Evolutionary conservation across 2,329 filamentous ascomycete genomes (phyloP), one percentile per base, ranked within the genome.

Genomic region (Trichoderma harzianum): DNA sequence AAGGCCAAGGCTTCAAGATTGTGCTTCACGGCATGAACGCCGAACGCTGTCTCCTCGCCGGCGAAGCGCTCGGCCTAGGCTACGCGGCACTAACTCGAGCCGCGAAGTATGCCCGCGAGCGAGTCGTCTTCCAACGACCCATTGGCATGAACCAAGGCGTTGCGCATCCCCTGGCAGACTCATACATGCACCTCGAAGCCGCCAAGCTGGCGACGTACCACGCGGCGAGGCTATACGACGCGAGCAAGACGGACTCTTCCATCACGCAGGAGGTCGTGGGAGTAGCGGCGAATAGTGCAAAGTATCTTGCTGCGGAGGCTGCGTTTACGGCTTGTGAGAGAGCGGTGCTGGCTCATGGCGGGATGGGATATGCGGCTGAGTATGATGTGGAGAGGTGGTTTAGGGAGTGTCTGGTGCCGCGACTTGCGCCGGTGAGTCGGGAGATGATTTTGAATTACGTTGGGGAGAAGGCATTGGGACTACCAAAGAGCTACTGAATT

Each of bases 11-110:
- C 0, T 97, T 97, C 85, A 91, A 90, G 76, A 91, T 94, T 70
- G 88, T 94, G 67, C 86, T 94, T 28, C 91, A 93, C 76, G 92
- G 92, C 2, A 93, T 94, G 91, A 94, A 94, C 74, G 92, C 92
- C 0, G 92, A 94, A 79, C 85, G 92, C 3, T 93, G 92, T 77
- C 85, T 94, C 0, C 83, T 94, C 0, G 93, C 92, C 1, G 93
- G 93, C 28, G 93, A 96, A 82, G 93, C 93, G 0, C 84, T 96
- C 0, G 93, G 93, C 0, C 82, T 97, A 0, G 93, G 93, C 0
- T 96, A 96, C 76, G 92, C 90, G 0, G 93, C 89, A 11, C 81
- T 90, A 32, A 83, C 84, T 70, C 88, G 84, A 74, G 92, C 92
- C 0, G 85, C 89, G 0, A 83, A 83, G 21, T 94, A 94, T 75